Evolutionary conservation across 208 protist species (phyloP).

Genomic region (Acanthamoeba healyi): DNA sequence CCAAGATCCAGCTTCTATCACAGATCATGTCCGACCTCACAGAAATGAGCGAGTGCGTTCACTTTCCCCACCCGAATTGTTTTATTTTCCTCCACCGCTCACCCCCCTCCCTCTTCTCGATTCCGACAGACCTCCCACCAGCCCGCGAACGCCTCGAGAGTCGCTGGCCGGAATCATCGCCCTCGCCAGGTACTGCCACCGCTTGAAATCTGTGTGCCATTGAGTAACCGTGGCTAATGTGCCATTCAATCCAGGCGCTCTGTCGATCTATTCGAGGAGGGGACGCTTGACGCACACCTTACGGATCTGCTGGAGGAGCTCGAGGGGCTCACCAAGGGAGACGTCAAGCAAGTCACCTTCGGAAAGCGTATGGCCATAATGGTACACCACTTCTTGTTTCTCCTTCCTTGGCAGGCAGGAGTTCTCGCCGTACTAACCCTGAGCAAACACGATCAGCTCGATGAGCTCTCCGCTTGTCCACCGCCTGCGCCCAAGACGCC

Average conservation of each 20-base stretch:
- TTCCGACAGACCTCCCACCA: not conserved
- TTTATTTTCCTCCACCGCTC: not conserved
- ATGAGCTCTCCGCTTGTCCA: slow-evolving; percentile 16
- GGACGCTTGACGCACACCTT: slow-evolving; percentile 6
- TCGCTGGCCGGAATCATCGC: slow-evolving; percentile 15
- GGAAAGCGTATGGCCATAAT: slow-evolving; percentile 33
- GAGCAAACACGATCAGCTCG: no score
- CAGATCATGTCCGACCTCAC: slow-evolving; percentile 60
- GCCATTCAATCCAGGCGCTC: no score
- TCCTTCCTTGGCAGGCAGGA: no score
- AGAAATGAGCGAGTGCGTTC: slow-evolving; percentile 43
- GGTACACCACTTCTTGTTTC: not conserved
- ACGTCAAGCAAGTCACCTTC: slow-evolving; percentile 63
- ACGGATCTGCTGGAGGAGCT: not conserved
- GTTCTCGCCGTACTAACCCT: no score
- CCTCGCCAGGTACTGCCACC: not conserved
- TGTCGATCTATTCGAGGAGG: not conserved
- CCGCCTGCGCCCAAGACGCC: slow-evolving; percentile 21
- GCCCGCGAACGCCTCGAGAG: not conserved
- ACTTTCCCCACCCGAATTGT: not conserved
- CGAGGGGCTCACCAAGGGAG: slow-evolving; percentile 29
- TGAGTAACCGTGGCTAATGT: no score
- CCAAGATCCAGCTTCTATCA: slow-evolving; percentile 19
- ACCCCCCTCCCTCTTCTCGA: not conserved
- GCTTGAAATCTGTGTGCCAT: no score